Evolutionary conservation across 2,329 filamentous ascomycete species (phyloP).

Genomic region (Fusarium sp.): DNA sequence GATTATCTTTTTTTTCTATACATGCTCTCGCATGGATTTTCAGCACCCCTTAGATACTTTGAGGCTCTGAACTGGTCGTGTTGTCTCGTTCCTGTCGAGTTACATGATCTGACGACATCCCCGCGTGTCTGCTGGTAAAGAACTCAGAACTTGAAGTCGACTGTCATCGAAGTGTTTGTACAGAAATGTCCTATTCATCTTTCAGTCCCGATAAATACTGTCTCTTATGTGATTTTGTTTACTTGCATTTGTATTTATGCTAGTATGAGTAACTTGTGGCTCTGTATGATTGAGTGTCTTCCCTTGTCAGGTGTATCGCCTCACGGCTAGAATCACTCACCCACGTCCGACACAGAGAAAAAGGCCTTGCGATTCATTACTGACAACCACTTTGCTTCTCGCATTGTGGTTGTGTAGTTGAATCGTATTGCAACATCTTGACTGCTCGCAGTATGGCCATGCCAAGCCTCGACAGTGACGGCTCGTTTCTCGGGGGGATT

Average conservation of each 20-base stretch:
- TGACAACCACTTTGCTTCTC: neutral
- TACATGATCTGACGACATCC: neutral
- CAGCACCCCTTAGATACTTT: neutral
- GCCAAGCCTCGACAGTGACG: neutral
- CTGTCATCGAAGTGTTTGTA: neutral
- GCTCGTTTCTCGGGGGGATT: neutral
- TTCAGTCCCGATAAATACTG: too few species aligned
- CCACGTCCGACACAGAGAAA: neutral
- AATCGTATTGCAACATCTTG: neutral
- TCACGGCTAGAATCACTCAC: neutral
- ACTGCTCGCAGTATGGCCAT: neutral
- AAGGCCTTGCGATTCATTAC: neutral
- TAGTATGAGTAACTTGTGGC: neutral
- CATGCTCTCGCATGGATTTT: neutral
- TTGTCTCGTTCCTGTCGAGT: neutral
- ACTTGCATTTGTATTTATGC: too few species aligned
- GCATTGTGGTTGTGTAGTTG: too few species aligned
- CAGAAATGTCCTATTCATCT: neutral
- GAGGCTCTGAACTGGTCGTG: neutral
- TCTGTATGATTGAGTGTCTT: neutral
- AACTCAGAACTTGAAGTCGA: neutral
- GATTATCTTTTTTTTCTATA: fast-evolving
- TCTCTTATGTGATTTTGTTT: neutral
- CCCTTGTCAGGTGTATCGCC: neutral
- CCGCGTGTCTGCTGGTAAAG: neutral